Evolutionary conservation across 768 basidiomycete genomes (phyloP), one percentile per base, ranked within the genome.

Genomic region (Polyporus arcularius): DNA sequence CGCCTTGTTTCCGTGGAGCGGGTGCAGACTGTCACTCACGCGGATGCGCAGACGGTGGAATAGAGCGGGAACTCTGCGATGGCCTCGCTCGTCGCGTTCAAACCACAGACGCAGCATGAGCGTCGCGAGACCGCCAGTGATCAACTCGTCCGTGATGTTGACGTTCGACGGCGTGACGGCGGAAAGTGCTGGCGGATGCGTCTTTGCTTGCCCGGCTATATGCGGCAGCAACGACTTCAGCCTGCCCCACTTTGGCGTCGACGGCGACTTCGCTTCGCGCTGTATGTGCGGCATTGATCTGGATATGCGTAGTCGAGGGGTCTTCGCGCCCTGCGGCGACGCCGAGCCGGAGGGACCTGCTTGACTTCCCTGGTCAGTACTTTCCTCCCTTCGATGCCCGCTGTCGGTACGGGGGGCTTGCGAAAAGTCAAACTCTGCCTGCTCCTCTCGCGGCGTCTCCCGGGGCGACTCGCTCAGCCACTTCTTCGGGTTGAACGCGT

Each of bases 11-110:
- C 84, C 81, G 63, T 93, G 85, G 64, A 91, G 77, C 4, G 92
- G 91, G 74, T 94, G 87, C 30, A 95, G 70, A 61, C 91, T 93
- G 73, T 96, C 94, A 67, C 88, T 92, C 60, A 96, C 83, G 11
- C 90, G 88, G 57, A 96, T 87, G 41, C 92, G 84, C 49, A 96
- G 78, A 28, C 92, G 85, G 70, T 94, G 88, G 54, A 95, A 79
- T 50, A 94, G 78, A 32, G 87, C 73, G 6, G 91, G 89, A n/a
- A 93, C 78, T 21, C 94, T 85, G n/a, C 92, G 79, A 57, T 88
- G 84, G n/a, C 79, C 85, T 65, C 86, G 88, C 74, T 96, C 93
- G 70, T 95, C 94, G 32, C 87, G 86, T 67, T 95, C 92, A 62
- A 94, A 87, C 86, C 90, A 92, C 65, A 96, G 79, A 31, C 86